Conservation (phyloP, 306 rosid genomes). For the cucumber (Cucumis sativus) region Cucumber_9930_V3 NC_026657.2:39771001-39771500, state of each 20-base stretch:
- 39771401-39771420: neutral
- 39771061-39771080: constrained; percentile 25
- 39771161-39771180: constrained; percentile 19
- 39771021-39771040: neutral
- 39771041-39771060: neutral
- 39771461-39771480: neutral
- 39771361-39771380: neutral
- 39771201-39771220: constrained; percentile 46
- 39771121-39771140: constrained; percentile 35
- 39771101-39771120: constrained; percentile 68
- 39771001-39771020: neutral
- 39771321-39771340: neutral
- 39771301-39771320: neutral
- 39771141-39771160: constrained; percentile 23
- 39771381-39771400: neutral
- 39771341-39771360: neutral
- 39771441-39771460: neutral
- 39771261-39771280: neutral
- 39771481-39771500: neutral
- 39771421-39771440: neutral
- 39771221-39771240: constrained; percentile 74
- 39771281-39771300: neutral
- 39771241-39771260: neutral
- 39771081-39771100: constrained; percentile 32
- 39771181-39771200: constrained; percentile 26